Evolutionary conservation across 352 stramenopile species (phyloP), one percentile per base, ranked within the genome.

Genomic region (Globisporangium middletonii): DNA sequence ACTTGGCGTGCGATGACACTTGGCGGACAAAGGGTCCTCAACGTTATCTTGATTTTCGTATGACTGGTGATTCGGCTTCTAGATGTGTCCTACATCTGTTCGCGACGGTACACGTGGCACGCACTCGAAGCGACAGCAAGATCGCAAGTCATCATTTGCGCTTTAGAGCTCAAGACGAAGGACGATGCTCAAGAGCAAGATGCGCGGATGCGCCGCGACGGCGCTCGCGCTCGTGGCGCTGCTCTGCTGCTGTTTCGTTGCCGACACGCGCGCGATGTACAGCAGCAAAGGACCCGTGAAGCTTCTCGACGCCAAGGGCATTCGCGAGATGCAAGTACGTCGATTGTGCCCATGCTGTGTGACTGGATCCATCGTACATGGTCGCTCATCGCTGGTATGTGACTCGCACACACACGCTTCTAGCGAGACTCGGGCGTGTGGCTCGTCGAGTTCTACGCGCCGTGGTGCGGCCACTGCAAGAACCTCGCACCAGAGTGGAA

Each of bases 391-490:
- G n/a, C 43, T 27, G 7, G 19, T 6, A 53, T 23, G 47, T 3
- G 30, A 9, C 28, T 1, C 42, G 3, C 26, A 3, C 18, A 30
- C n/a, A 7, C 44, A 12, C 16, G 28, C 19, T 43, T 62, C 48
- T 19, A 87, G 69, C 72, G 82, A 74, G 80, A 88, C 68, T 71
- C 73, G 5, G 80, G 81, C 15, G 74, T 95, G 64, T 98, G 91
- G 90, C 53, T 98, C n/a, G 89, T 98, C 19, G 88, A 98, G 69
- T 98, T 98, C 64, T 97, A 97, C 53, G 94, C 94, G 50, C 93
- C 93, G 44, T 98, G 92, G 92, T 98, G 92, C 59, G 94, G 94
- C 38, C 94, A 98, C 73, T 98, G 94, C 79, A 96, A 97, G 76
- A 79, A 85, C 59, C 79, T 98, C 42, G 83, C 85, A 19, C 93